Evolutionary conservation across 2,329 filamentous ascomycete species (phyloP), one percentile per base, ranked within the genome.

Genomic region (Alternaria panax): DNA sequence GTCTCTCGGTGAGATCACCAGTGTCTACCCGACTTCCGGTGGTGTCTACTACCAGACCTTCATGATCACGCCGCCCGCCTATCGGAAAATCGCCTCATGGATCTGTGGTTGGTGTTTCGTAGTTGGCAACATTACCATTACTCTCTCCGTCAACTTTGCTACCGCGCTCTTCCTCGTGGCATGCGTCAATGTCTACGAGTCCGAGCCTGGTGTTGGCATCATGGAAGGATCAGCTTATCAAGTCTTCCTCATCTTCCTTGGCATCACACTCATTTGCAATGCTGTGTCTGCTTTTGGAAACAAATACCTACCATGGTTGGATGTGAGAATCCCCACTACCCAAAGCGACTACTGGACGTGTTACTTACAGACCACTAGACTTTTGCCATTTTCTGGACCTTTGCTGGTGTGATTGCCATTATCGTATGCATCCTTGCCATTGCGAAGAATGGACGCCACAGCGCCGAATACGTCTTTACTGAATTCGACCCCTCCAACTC

Each of bases 41-140:
- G 90, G 90, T 74, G 90, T 92, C 54, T 92, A 93, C 80, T 92
- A 92, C 76, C 90, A 92, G 80, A 88, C 89, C 6, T 92, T 90
- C 73, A 91, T 92, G 87, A 85, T 93, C 14, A 84, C 90, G 0
- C 83, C 88, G 18, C 75, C 83, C 25, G 77, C 76, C 16, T 89
- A 86, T 79, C 87, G 89, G 53, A 85, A 84, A 41, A 79, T 90
- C 16, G 82, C 88, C 16, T 88, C 88, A 30, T 92, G 88, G 86
- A 86, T 91, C 50, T 90, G 88, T 65, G 90, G 90, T 60, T 93
- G 90, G 90, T 82, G 89, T 22, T 93, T 91, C 73, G 85, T 92
- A 18, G 87, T 92, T 51, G 91, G 91, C 59, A 93, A 93, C 79
- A 89, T 92, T 75, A 92, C 89, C 66, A 93, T 93, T 67, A 92